Conservation (phyloP, 345 rosid genomes). For the Rhodamnia rubescens region DNA sequence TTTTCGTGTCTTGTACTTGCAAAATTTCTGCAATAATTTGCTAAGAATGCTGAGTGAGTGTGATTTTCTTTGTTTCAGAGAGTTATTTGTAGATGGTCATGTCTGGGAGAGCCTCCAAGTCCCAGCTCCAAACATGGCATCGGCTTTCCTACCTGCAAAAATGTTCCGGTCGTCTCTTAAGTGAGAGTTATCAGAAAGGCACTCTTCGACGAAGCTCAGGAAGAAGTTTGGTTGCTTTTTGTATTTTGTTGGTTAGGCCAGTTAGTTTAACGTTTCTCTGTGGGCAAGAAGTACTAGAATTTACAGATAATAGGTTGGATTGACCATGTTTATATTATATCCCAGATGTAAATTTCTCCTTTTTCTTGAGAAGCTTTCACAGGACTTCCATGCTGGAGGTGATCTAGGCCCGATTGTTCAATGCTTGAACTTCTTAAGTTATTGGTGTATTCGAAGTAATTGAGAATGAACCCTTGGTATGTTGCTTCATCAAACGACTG, state of each 20-base stretch:
- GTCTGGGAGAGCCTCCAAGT: not conserved
- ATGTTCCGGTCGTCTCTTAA: not conserved
- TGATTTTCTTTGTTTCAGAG: not conserved
- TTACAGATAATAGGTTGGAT: not conserved
- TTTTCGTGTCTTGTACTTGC: not conserved
- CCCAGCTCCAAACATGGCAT: not conserved
- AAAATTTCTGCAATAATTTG: not conserved
- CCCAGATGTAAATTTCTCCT: not conserved
- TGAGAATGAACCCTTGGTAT: not conserved
- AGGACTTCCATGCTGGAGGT: not conserved
- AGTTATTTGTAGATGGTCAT: not conserved
- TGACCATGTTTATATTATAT: not conserved
- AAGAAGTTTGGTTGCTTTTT: not conserved
- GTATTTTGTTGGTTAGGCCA: not conserved
- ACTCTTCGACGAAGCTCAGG: not conserved
- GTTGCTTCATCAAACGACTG: not conserved
- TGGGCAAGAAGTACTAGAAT: not conserved
- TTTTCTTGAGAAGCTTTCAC: not conserved
- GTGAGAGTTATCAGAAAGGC: not conserved
- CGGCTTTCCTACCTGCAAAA: not conserved
- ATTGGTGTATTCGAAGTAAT: not conserved
- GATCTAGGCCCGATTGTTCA: not conserved
- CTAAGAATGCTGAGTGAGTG: not conserved
- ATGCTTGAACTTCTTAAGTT: not conserved
- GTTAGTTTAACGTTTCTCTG: not conserved